Percentiles rank a stretch among this genome's conserved stretches.
phyloP scores from a whole-genome alignment of 2,329 filamentous ascomycete species.

The Talaromyces sp. region DNA sequence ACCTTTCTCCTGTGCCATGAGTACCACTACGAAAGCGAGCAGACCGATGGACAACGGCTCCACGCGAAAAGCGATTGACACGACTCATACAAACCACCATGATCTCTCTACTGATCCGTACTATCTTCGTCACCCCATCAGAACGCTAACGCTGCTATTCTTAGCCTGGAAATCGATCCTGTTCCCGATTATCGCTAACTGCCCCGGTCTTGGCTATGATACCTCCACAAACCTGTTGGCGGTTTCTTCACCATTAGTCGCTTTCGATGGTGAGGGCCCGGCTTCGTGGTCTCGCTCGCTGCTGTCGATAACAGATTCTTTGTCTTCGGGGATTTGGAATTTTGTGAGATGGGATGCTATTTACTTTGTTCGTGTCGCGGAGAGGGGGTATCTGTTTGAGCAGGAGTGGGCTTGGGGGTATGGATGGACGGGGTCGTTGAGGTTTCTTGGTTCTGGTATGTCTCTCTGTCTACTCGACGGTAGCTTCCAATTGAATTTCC shows the following conservation, averaged over 20 bases:
- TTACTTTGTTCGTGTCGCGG: slow-evolving; percentile 57
- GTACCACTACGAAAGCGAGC: neutral
- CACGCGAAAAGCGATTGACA: neutral
- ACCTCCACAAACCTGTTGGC: slow-evolving; percentile 57
- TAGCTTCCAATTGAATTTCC: neutral
- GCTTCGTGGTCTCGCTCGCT: neutral
- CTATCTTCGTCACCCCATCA: slow-evolving; percentile 29
- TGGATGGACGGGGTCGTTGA: slow-evolving; percentile 50
- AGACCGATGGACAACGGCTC: neutral
- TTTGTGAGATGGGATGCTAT: slow-evolving; percentile 63
- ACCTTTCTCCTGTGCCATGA: neutral
- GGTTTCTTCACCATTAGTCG: slow-evolving; percentile 23
- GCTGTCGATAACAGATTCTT: neutral
- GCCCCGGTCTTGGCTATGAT: slow-evolving; percentile 62
- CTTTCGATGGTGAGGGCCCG: neutral
- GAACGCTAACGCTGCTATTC: slow-evolving; percentile 45
- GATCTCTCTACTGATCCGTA: neutral
- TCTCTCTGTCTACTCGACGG: neutral
- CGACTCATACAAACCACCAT: neutral
- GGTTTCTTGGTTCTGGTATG: slow-evolving; percentile 38
- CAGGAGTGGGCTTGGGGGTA: slow-evolving; percentile 68
- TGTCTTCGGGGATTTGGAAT: slow-evolving; percentile 38
- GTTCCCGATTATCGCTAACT: slow-evolving; percentile 48
- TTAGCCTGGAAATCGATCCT: slow-evolving; percentile 58
- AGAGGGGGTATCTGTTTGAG: slow-evolving; percentile 58